Evolutionary conservation across 2,329 filamentous ascomycete species (phyloP).

Genomic region (Cytospora mali): DNA sequence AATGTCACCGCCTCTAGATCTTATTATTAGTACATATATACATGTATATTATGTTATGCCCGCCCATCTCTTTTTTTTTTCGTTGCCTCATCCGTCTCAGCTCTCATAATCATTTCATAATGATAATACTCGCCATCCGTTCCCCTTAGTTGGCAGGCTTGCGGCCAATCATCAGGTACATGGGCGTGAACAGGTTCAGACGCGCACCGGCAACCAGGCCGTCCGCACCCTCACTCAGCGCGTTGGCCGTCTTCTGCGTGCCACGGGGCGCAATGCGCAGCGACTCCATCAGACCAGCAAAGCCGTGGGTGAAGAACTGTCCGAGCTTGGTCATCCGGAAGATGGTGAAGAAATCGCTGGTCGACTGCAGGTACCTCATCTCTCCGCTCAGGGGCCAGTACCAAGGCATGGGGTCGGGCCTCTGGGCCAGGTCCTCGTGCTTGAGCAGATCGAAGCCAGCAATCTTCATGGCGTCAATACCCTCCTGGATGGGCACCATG

Average conservation of each 20-base stretch:
- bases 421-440: slow-evolving; percentile 83
- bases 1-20: slow-evolving; percentile 8
- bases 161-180: slow-evolving; percentile 95
- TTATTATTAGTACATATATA: slow-evolving; percentile 23
- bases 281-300: slow-evolving; percentile 76
- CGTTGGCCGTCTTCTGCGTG: slow-evolving; percentile 94
- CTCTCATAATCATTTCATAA: slow-evolving; percentile 5
- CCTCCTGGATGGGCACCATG: slow-evolving; percentile 89
- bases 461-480: slow-evolving; percentile 77
- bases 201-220: slow-evolving; percentile 83
- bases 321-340: slow-evolving; percentile 87
- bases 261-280: slow-evolving; percentile 76
- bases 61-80: slow-evolving; percentile 1
- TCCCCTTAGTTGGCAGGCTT: slow-evolving; percentile 63
- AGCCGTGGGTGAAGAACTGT: slow-evolving; percentile 71
- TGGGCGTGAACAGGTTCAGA: slow-evolving; percentile 94
- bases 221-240: slow-evolving; percentile 79
- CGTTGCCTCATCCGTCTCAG: slow-evolving; percentile 1
- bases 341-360: slow-evolving; percentile 81
- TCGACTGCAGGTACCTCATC: slow-evolving; percentile 77
- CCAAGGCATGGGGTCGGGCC: slow-evolving; percentile 79
- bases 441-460: slow-evolving; percentile 84
- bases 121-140: not conserved
- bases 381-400: slow-evolving; percentile 91
- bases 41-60: slow-evolving; percentile 12